These are phyloP conservation scores for bread wheat (Triticum aestivum) DNA, from an alignment of 176 grass and related monocot genomes.

Conservation along the genomic window IWGSC_CS_RefSeq_v2.1 NC_057807.1:298365960-298366459, in stretches of 20 bases:
- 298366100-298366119: slow-evolving; percentile 52
- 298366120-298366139: slow-evolving; percentile 57
- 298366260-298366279: slow-evolving; percentile 93
- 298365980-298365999: slow-evolving; percentile 67
- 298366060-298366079: slow-evolving; percentile 50
- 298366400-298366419: slow-evolving; percentile 63
- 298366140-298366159: slow-evolving; percentile 48
- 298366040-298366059: slow-evolving; percentile 73
- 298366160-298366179: slow-evolving; percentile 66
- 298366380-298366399: slow-evolving; percentile 48
- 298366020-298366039: slow-evolving; percentile 63
- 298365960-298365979: slow-evolving; percentile 60
- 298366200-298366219: slow-evolving; percentile 75
- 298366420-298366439: not conserved
- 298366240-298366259: slow-evolving; percentile 92
- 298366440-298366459: slow-evolving; percentile 15
- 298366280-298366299: slow-evolving; percentile 98
- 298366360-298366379: slow-evolving; percentile 56
- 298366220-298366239: slow-evolving; percentile 81
- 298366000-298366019: slow-evolving; percentile 58
- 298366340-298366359: slow-evolving; percentile 46
- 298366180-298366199: slow-evolving; percentile 61
- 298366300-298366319: slow-evolving; percentile 92
- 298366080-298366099: slow-evolving; percentile 69
- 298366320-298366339: slow-evolving; percentile 88